phyloP scores from a whole-genome alignment of 2,329 filamentous ascomycete genomes.

The Neospermospora avenae region DNA sequence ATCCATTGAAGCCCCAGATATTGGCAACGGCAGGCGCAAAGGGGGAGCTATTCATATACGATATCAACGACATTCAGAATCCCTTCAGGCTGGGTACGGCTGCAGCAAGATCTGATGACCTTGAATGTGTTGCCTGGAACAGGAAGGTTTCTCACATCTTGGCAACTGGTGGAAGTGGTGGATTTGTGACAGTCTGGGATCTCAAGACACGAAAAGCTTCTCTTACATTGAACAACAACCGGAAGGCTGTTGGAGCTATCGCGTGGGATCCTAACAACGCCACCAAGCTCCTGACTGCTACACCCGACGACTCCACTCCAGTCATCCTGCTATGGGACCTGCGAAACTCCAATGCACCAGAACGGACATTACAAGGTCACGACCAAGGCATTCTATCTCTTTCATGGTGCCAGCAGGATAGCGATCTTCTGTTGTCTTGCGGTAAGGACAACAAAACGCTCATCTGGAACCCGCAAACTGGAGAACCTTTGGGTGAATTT shows the following conservation, averaged over 20 bases:
- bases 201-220: slow-evolving; percentile 97
- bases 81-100: slow-evolving; percentile 86
- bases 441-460: slow-evolving; percentile 96
- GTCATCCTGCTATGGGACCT: slow-evolving; percentile 93
- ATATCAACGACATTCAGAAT: slow-evolving; percentile 83
- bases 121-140: slow-evolving; percentile 98
- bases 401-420: slow-evolving; percentile 92
- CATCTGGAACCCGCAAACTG: slow-evolving; percentile 93
- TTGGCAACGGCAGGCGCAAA: slow-evolving; percentile 91
- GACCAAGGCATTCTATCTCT: slow-evolving; percentile 90
- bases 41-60: slow-evolving; percentile 94
- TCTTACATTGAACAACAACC: slow-evolving; percentile 87
- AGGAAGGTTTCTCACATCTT: slow-evolving; percentile 96
- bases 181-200: slow-evolving; percentile 98
- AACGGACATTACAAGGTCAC: slow-evolving; percentile 84
- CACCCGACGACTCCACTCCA: slow-evolving; percentile 82
- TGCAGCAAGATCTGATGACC: slow-evolving; percentile 86
- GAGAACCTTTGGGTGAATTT: slow-evolving; percentile 84
- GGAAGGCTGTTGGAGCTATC: slow-evolving; percentile 91
- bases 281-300: slow-evolving; percentile 90
- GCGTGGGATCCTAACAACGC: slow-evolving; percentile 96
- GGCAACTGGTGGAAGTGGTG: slow-evolving; percentile 87
- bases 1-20: slow-evolving; percentile 85
- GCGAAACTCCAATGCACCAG: slow-evolving; percentile 91
- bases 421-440: slow-evolving; percentile 82